A percentile compares a stretch with the other conserved stretches of the same genome.
Evolutionary conservation across 1,284 basidiomycete species (phyloP).

Genomic region (Malassezia psittaci): DNA sequence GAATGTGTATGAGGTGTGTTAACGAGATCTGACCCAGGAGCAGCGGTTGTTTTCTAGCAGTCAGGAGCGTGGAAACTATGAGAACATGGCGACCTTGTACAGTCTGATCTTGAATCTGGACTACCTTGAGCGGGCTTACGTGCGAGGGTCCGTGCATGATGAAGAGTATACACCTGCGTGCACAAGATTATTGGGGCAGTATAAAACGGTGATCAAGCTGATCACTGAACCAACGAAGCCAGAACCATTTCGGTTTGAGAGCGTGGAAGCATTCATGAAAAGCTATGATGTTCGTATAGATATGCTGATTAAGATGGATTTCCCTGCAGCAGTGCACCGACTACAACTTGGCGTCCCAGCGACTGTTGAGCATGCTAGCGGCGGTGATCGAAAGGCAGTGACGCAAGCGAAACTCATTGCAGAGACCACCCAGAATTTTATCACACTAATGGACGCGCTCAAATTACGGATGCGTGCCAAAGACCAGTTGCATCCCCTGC

Average conservation of each 20-base stretch:
- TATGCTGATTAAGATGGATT: slow-evolving; percentile 61
- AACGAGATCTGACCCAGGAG: slow-evolving; percentile 55
- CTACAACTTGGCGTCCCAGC: slow-evolving; percentile 87
- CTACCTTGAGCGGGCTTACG: slow-evolving; percentile 88
- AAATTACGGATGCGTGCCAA: slow-evolving; percentile 86
- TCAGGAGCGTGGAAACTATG: slow-evolving; percentile 77
- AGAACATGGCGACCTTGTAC: slow-evolving; percentile 78
- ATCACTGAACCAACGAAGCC: slow-evolving; percentile 66
- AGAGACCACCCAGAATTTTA: slow-evolving; percentile 88
- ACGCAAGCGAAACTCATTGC: slow-evolving; percentile 97
- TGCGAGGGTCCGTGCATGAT: slow-evolving; percentile 74
- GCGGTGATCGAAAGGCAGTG: slow-evolving; percentile 44
- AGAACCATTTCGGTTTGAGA: slow-evolving; percentile 23
- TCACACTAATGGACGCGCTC: slow-evolving; percentile 96
- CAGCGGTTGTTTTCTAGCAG: slow-evolving; percentile 78
- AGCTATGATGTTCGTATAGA: slow-evolving; percentile 63
- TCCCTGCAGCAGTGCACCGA: slow-evolving; percentile 80
- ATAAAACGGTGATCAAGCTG: slow-evolving; percentile 91
- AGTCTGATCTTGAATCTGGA: slow-evolving; percentile 83
- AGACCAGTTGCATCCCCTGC: slow-evolving; percentile 86
- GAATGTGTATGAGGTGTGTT: slow-evolving; percentile 16
- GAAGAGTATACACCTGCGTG: slow-evolving; percentile 90
- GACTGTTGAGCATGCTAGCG: slow-evolving; percentile 75
- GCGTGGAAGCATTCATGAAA: slow-evolving; percentile 64
- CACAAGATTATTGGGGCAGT: slow-evolving; percentile 79